Percentiles rank a stretch among this genome's conserved stretches.
Evolutionary conservation across 2,329 filamentous ascomycete genomes (phyloP).

Genomic region (Didymella glomerata): DNA sequence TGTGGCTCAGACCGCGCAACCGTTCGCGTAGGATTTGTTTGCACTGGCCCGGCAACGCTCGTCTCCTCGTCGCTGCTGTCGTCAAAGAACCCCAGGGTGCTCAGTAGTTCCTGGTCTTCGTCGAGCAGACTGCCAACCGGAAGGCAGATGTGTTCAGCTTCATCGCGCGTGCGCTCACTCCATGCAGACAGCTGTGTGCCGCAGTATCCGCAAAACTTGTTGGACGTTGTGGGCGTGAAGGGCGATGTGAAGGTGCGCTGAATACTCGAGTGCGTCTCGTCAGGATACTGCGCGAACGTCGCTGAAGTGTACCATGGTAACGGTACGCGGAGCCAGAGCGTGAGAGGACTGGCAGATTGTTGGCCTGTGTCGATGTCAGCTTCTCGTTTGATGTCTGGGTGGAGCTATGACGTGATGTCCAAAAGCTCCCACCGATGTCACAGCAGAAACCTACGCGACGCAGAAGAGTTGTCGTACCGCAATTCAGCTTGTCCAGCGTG

Average conservation of each 20-base stretch:
- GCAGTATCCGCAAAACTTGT: slow-evolving; percentile 88
- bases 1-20: slow-evolving; percentile 35
- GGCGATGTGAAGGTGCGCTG: slow-evolving; percentile 56
- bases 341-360: slow-evolving; percentile 74
- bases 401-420: slow-evolving; percentile 25
- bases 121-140: slow-evolving; percentile 79
- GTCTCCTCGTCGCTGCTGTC: slow-evolving; percentile 42
- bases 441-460: slow-evolving; percentile 71
- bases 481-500: slow-evolving; percentile 69
- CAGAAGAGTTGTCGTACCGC: slow-evolving; percentile 72
- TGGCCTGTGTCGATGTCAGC: slow-evolving; percentile 56
- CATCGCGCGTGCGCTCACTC: slow-evolving; percentile 74
- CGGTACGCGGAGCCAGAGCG: slow-evolving; percentile 84
- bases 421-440: slow-evolving; percentile 1
- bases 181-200: slow-evolving; percentile 86
- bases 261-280: slow-evolving; percentile 67
- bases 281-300: slow-evolving; percentile 77
- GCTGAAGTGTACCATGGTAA: slow-evolving; percentile 80
- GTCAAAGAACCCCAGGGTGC: slow-evolving; percentile 74
- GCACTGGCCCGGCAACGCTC: slow-evolving; percentile 29
- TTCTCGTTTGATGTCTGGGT: slow-evolving; percentile 1
- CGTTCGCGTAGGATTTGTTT: slow-evolving; percentile 19
- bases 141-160: slow-evolving; percentile 81
- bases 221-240: slow-evolving; percentile 56
- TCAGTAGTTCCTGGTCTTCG: slow-evolving; percentile 75